Percentiles rank a stretch among this genome's conserved stretches.
phyloP scores from a whole-genome alignment of 2,329 filamentous ascomycete genomes.

The Penicillium aurantiogriseum region DNA sequence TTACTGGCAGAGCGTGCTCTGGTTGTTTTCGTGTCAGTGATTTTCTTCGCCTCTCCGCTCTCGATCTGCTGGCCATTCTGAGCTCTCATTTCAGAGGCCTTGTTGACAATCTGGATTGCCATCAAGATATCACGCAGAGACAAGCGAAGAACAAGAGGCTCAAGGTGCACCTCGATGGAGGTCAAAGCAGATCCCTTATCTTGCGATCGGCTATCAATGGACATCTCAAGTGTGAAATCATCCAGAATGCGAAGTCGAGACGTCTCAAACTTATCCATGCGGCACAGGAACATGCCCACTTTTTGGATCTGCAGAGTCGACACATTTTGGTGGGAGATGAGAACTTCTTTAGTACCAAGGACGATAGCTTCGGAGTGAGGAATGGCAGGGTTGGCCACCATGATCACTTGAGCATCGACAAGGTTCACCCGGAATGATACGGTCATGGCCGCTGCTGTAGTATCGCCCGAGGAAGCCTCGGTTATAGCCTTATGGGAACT shows the following conservation, averaged over 20 bases:
- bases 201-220: constrained; percentile 71
- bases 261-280: constrained; percentile 96
- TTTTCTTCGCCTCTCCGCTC: constrained; percentile 55
- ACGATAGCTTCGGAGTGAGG: constrained; percentile 94
- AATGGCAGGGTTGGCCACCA: constrained; percentile 91
- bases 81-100: constrained; percentile 79
- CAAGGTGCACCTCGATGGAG: constrained; percentile 81
- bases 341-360: constrained; percentile 85
- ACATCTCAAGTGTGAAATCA: constrained; percentile 89
- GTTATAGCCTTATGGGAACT: constrained; percentile 27
- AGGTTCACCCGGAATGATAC: constrained; percentile 89
- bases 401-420: constrained; percentile 92
- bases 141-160: constrained; percentile 84
- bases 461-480: constrained; percentile 29
- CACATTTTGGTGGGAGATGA: constrained; percentile 90
- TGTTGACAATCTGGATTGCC: constrained; percentile 86
- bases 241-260: constrained; percentile 89
- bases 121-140: constrained; percentile 93
- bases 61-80: constrained; percentile 47
- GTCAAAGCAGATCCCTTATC: constrained; percentile 62
- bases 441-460: constrained; percentile 57
- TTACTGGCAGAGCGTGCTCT: constrained; percentile 52
- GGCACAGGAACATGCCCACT: constrained; percentile 96
- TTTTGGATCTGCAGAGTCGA: constrained; percentile 90
- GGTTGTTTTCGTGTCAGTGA: constrained; percentile 44